Base-by-base conservation (phyloP, 257 asterid species). In the Solanum verrucosum region DNA sequence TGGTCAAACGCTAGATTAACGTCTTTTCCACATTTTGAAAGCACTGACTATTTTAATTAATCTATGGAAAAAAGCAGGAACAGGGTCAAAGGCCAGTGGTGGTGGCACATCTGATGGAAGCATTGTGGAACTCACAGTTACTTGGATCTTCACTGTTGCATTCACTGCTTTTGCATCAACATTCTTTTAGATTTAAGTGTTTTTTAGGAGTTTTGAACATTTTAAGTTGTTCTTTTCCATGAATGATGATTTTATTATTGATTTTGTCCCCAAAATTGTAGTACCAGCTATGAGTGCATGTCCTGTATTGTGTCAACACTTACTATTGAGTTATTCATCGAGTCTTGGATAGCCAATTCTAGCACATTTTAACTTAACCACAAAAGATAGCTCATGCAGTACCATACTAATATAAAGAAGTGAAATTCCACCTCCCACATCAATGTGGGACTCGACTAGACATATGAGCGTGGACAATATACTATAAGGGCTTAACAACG, bases 91-190 rank as follows among this genome's bases (percentile, higher is more conserved):
- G 88, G 73, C 91, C 23, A 88, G 83, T 33, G 27, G 68, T 11
- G 87, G 90, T n/a, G 73, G 88, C 88, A 84, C 92, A 77, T 90
- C 94, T 4, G 79, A 70, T 38, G 92, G 93, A 89, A 89, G 20
- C 85, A 73, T 89, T 37, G 71, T 38, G 38, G 85, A 85, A 89
- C 86, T 91, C 87, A 23, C 44, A 83, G 34, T 60, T 29, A 83
- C 56, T 46, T 88, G 90, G 27, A 65, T 87, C 10, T 77, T 89
- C 44, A 67, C 90, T 44, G 85, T 75, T 89, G 92, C 88, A 49
- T 84, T 88, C 88, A 87, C 87, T 40, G 85, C 92, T 86, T 59
- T 52, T 42, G 37, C 34, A 2, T 71, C 56, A 49, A 81, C 44
- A 65, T 84, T 83, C 37, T 7, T 78, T 49, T 40, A 40, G n/a